Evolutionary conservation across 441 rosid species (phyloP), one percentile per base, ranked within the genome.

Genomic region (Brassica balearica): DNA sequence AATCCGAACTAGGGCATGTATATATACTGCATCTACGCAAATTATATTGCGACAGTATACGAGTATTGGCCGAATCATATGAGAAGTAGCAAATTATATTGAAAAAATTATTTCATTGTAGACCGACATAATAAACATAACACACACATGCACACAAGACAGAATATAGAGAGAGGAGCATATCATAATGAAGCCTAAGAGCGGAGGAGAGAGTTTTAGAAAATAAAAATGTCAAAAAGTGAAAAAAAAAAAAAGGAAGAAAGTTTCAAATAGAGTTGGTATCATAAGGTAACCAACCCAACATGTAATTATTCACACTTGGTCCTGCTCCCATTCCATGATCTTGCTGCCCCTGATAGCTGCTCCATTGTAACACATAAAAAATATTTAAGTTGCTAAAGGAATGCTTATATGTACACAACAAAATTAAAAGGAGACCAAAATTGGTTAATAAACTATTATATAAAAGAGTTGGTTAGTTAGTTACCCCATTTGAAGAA

Each of bases 401-500:
- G 5, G 17, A n/a, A 51, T 51, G 56, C 5, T 51, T 29, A 29
- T 6, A 25, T n/a, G 15, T 3, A 53, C 36, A 67, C 8, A 48
- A n/a, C 6, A 34, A 2, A 46, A 3, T 38, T 38, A 38, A 1
- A 48, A 43, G 14, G 17, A 67, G 10, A 48, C 1, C 11, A 73
- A 22, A 19, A 29, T 38, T 38, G 43, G 3, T 38, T 34, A 60
- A 20, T 27, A 64, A 29, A 32, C 5, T 1, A 63, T 5, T 56
- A 22, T 58, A 58, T 58, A 20, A 8, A 8, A 25, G 0, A 6
- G 43, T 25, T 43, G 12, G 20, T 12, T 55, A 55, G 15, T 48
- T 48, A 2, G 78, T 22, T 89, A 95, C 99, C 99, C 98, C n/a
- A 95, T 93, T 63, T 95, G 99, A 75, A 93, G 85, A 12, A 96